These are phyloP conservation scores for Zygoascus flipseniorum DNA, from an alignment of 805 yeast genomes.

Conservation along the genomic window DNA sequence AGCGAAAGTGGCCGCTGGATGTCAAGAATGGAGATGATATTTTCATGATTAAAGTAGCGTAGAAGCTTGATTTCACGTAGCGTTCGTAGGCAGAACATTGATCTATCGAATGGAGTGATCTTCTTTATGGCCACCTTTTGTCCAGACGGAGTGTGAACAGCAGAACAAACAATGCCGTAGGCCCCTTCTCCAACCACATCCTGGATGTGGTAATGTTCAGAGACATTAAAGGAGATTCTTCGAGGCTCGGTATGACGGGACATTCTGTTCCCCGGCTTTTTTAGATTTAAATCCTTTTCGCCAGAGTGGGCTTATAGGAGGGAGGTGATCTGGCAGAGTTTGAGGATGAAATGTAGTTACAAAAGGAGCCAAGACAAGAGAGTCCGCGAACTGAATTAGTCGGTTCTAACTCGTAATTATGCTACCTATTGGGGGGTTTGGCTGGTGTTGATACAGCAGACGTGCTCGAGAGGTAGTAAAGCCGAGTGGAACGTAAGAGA, in stretches of 20 bases:
- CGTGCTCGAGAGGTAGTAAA: no score
- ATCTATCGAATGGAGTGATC: constrained; percentile 83
- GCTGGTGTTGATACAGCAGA: no score
- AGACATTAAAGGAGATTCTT: constrained; percentile 63
- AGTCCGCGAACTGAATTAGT: no score
- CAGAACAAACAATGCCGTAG: constrained; percentile 87
- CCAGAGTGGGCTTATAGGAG: no score
- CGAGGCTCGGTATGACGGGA: constrained; percentile 21
- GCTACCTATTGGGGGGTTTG: no score
- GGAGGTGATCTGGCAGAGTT: no score
- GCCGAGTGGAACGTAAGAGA: no score
- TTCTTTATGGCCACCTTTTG: constrained; percentile 93
- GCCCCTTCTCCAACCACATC: constrained; percentile 94
- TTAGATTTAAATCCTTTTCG: no score
- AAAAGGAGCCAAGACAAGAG: no score
- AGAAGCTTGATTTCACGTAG: constrained; percentile 81
- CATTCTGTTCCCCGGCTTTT: not conserved
- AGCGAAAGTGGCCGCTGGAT: constrained; percentile 75
- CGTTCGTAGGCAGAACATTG: constrained; percentile 83
- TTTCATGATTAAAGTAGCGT: constrained; percentile 88
- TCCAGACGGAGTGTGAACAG: constrained; percentile 75
- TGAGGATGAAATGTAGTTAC: no score
- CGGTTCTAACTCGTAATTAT: no score
- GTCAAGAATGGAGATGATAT: constrained; percentile 82
- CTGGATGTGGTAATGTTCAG: constrained; percentile 75